Evolutionary conservation across 1,139 yeast species (phyloP), one percentile per base, ranked within the genome.

Genomic region (Sugiyamaella pinicola): DNA sequence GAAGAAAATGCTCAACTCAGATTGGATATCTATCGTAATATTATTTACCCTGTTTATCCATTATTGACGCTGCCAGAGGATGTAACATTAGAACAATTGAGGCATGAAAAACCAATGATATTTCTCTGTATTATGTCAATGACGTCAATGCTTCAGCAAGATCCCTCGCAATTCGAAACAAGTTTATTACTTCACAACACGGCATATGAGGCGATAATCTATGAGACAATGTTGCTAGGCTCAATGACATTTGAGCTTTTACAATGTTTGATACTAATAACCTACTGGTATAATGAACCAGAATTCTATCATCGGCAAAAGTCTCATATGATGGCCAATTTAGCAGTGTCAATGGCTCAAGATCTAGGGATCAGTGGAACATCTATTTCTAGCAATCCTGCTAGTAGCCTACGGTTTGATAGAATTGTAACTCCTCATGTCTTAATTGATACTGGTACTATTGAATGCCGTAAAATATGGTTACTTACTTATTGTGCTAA

Each of bases 211-310:
- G 69, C 83, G 7, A 68, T 87, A 1, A 73, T 85, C 3, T 76
- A 78, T 47, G 91, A 87, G 61, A 78, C 85, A 7, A 70, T 88
- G 71, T 77, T 85, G 12, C 74, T 79, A 21, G 96, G 96, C n/a
- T 76, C 81, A 53, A 89, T 87, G 69, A 79, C 84, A 6, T 72
- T 83, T 21, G 93, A 87, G 64, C 70, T 88, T 49, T 71, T 88
- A 40, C 83, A 85, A 65, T 73, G 85, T 17, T 69, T 87, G 45
- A 64, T 87, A 26, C 63, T 87, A 2, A 70, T 87, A 51, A 79
- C 86, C 37, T 69, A 84, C 33, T 90, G 96, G 95, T 88, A 88
- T 66, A 87, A 86, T 60, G 81, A 88, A 5, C 89, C 96, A 0
- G 96, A 88, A 68, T 73, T 87, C 60, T 86, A 87, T 58, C 86